Evolutionary conservation across 768 basidiomycete genomes (phyloP), one percentile per base, ranked within the genome.

Genomic region (Flagelloscypha sp.): DNA sequence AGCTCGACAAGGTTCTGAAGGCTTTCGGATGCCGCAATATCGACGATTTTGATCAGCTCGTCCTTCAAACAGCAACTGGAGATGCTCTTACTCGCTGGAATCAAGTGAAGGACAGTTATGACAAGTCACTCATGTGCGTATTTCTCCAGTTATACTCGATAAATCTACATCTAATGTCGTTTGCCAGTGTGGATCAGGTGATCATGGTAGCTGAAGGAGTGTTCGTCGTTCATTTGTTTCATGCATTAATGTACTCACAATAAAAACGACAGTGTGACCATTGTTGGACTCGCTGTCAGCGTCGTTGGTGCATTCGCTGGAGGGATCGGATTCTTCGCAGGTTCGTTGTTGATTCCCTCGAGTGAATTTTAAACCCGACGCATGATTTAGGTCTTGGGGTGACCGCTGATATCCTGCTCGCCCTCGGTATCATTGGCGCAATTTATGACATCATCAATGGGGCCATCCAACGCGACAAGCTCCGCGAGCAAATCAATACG

Each of bases 31-130:
- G 44, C 24, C 22, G 29, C 10, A 24, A 37, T 24, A 9, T 45
- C 3, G 42, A 42, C 27, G 36, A 45, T 21, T 32, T 45, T 11
- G 37, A 36, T 24, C 24, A 27, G 8, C 32, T 45, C 20, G 41
- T 45, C 6, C 33, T 38, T 16, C 7, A 38, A 11, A 37, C 32
- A 23, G 44, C 36, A 7, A 42, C 44, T 7, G 24, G 27, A 13
- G 24, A 45, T 35, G 44, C 41, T 15, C 42, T 45, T 10, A 32
- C 13, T 10, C 36, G 42, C 17, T 45, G 44, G 44, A 36, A 45
- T 15, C 19, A 35, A 13, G 36, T 41, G 6, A 45, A 45, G 20
- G 19, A 22, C 12, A 28, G 33, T 15, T 42, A 43, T 20, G 44
- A 43, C 32, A 42, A 42, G 9, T 36, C 41, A 9, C 32, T 36